phyloP scores from a whole-genome alignment of 805 yeast genomes.

The Clavispora vitiphila region DNA sequence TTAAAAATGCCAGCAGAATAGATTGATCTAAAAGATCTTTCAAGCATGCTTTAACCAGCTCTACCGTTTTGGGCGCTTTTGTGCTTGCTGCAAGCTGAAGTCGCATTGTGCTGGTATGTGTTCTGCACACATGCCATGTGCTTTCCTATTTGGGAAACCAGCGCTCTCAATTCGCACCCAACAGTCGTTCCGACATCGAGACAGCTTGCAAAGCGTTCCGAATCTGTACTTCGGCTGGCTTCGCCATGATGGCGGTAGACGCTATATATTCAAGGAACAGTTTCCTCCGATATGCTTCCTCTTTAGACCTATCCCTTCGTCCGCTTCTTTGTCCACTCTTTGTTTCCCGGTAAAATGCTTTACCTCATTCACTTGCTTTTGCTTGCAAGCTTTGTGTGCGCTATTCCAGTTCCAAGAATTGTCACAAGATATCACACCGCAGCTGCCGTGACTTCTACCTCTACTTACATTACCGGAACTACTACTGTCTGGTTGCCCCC shows the following conservation, averaged over 20 bases:
- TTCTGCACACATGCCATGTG: not conserved
- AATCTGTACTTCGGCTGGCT: not conserved
- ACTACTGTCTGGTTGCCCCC: conserved; percentile 48
- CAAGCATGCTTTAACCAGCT: too few relatives aligned
- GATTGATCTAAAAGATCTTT: too few relatives aligned
- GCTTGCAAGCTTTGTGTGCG: conserved; percentile 6
- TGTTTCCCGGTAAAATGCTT: not conserved
- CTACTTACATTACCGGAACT: conserved; percentile 40
- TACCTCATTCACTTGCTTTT: conserved; percentile 3
- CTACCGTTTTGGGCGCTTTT: too few relatives aligned
- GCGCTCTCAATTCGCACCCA: not conserved
- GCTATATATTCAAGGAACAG: not conserved
- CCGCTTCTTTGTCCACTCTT: conserved; percentile 1
- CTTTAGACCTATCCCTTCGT: not conserved
- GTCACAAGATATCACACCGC: conserved; percentile 57
- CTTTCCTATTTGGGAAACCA: not conserved
- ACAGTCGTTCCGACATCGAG: conserved; percentile 6
- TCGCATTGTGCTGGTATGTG: not conserved
- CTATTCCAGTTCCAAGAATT: conserved; percentile 36
- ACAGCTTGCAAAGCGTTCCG: not conserved
- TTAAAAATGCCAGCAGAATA: too few relatives aligned
- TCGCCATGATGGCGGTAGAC: not conserved
- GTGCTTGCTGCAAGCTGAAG: not conserved
- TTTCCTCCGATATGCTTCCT: not conserved
- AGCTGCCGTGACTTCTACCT: conserved; percentile 43